These are phyloP conservation scores for Chimonanthus praecox DNA, from an alignment of 164 flowering plant species.

Conservation along the genomic window DNA sequence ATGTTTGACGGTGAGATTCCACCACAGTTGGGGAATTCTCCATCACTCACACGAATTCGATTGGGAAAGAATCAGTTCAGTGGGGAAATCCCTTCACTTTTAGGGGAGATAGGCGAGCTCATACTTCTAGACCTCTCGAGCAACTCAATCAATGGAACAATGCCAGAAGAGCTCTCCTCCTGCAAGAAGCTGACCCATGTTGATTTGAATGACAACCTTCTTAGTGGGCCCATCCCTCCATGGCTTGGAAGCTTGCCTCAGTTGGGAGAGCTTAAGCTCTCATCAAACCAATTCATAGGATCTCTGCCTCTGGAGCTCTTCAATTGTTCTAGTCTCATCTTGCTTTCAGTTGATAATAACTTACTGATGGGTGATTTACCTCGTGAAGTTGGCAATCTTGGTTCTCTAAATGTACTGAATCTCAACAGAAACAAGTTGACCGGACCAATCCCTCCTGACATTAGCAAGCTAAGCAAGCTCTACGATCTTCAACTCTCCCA, in stretches of 20 bases:
- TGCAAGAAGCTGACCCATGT: slow-evolving; percentile 73
- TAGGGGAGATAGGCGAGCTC: slow-evolving; percentile 54
- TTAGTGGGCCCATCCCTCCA: slow-evolving; percentile 58
- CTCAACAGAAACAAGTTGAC: slow-evolving; percentile 49
- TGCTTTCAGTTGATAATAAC: slow-evolving; percentile 61
- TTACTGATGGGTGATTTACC: slow-evolving; percentile 67
- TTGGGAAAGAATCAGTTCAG: slow-evolving; percentile 61
- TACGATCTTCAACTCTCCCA: slow-evolving; percentile 65
- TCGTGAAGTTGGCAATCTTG: slow-evolving; percentile 47
- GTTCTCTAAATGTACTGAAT: slow-evolving; percentile 63
- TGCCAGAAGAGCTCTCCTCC: slow-evolving; percentile 64
- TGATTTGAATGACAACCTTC: slow-evolving; percentile 68
- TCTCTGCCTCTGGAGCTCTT: slow-evolving; percentile 61
- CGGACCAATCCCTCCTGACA: slow-evolving; percentile 55
- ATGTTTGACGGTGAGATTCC: slow-evolving; percentile 63
- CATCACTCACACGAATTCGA: slow-evolving; percentile 60
- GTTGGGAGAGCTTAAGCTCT: slow-evolving; percentile 83
- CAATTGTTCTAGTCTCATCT: slow-evolving; percentile 64
- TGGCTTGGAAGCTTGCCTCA: slow-evolving; percentile 77
- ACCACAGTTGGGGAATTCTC: slow-evolving; percentile 60
- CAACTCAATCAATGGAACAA: slow-evolving; percentile 60
- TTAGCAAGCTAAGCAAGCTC: slow-evolving; percentile 66
- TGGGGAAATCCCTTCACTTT: slow-evolving; percentile 56
- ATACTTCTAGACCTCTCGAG: slow-evolving; percentile 70
- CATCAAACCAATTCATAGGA: slow-evolving; percentile 55